Conservation (phyloP, 306 rosid genomes). For the Vigna unguiculata region DNA sequence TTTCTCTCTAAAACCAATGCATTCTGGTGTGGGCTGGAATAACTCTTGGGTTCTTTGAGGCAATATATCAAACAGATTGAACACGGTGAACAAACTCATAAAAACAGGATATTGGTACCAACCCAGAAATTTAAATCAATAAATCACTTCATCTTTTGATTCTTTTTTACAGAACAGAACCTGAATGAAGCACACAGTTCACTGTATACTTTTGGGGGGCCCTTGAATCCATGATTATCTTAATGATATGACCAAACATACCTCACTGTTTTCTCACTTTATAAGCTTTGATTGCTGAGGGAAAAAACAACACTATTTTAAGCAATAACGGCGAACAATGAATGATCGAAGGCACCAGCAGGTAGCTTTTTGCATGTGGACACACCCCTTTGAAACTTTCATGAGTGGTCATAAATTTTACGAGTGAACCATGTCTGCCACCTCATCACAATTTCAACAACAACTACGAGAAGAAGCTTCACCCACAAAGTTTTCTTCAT, state of each 20-base stretch:
- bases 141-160: neutral
- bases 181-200: constrained; percentile 43
- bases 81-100: too few species aligned
- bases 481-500: constrained; percentile 14
- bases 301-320: constrained; percentile 40
- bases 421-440: constrained; percentile 42
- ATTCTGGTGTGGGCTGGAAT: too few species aligned
- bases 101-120: too few species aligned
- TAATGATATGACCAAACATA: constrained; percentile 48
- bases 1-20: too few species aligned
- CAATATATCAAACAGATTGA: too few species aligned
- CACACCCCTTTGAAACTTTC: constrained; percentile 45
- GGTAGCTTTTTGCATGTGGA: constrained; percentile 52
- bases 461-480: constrained; percentile 12
- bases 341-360: constrained; percentile 52
- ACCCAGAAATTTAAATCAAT: too few species aligned
- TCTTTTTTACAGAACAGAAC: constrained; percentile 40
- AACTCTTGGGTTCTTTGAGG: too few species aligned
- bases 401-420: constrained; percentile 61
- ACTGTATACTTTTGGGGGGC: constrained; percentile 46
- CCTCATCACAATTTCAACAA: neutral
- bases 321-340: constrained; percentile 40
- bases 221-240: constrained; percentile 44
- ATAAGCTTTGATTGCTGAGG: constrained; percentile 20
- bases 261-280: constrained; percentile 46